Base-by-base conservation (phyloP, 2,329 filamentous ascomycete genomes). In the Diaporthe australafricana region DNA sequence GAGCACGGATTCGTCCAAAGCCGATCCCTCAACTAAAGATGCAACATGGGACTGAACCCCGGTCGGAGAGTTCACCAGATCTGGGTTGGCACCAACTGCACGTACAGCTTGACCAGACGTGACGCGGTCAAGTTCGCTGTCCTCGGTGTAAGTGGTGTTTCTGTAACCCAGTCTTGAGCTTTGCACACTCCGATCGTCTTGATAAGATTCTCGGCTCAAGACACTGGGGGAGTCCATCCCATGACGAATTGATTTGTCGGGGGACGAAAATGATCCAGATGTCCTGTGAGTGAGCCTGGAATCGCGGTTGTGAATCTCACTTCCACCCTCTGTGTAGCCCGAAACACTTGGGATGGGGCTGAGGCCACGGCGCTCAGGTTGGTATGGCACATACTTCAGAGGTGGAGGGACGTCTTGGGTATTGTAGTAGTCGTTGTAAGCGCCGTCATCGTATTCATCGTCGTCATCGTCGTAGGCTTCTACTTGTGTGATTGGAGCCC, bases 271-370 rank as follows among this genome's bases (percentile, higher is more conserved):
- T 1, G 87, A 89, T n/a, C 87, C 88, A 25, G 83, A 84, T 3
- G 82, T 80, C 20, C 80, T 80, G 17, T 85, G 86, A 55, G 87
- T 87, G 40, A 88, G 83, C 71, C 86, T 83, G 1, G 90, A 89
- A 72, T 91, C 87, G 62, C 88, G 88, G 76, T 88, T 89, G 38
- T 83, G 82, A 42, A 84, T 83, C 73, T 91, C 88, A 77, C 86
- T 91, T 68, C 90, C 90, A 57, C 90, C 90, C 77, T 95, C 91
- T 5, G 90, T 92, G 77, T 95, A 96, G 74, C 95, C 96, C 14
- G 94, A 96, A 20, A 98, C 94, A 77, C 95, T 98, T 76, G 96
- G 95, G 72, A 97, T 95, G 0, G 96, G 96, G 79, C 95, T 98
- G 62, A 97, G 83, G 14, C 91, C 92, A 52, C 93, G 92, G 67